These are phyloP conservation scores for Sporormia fimetaria DNA, from an alignment of 495 filamentous ascomycete genomes.

Conservation along the genomic window DNA sequence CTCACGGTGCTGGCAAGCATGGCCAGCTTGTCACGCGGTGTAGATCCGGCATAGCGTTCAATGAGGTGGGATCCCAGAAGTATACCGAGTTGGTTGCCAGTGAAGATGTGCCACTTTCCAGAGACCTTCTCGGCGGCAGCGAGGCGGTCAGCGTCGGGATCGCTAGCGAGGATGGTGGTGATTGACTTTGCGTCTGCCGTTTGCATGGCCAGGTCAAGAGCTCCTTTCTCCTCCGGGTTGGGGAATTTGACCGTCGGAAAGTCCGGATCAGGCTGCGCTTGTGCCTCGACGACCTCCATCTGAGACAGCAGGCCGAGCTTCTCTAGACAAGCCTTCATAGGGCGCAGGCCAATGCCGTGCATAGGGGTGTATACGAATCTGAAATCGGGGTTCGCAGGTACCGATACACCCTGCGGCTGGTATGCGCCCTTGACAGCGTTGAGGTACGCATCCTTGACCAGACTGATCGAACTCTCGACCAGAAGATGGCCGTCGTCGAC, in stretches of 20 bases:
- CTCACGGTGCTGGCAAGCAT: constrained; percentile 58
- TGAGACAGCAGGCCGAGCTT: constrained; percentile 35
- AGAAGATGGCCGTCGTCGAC: constrained; percentile 35
- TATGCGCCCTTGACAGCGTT: constrained; percentile 20
- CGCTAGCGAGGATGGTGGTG: constrained; percentile 50
- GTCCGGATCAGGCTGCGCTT: constrained; percentile 49
- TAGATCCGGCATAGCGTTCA: constrained; percentile 36
- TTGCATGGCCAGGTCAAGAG: constrained; percentile 51
- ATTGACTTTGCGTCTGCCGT: constrained; percentile 42
- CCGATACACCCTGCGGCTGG: constrained; percentile 1
- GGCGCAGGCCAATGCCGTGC: constrained; percentile 51
- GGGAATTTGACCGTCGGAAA: constrained; percentile 62
- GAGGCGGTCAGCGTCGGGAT: constrained; percentile 65
- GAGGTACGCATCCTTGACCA: constrained; percentile 25
- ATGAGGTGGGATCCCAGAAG: constrained; percentile 50
- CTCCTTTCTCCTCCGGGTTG: constrained; percentile 61
- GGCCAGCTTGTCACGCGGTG: constrained; percentile 30
- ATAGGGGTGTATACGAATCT: constrained; percentile 59
- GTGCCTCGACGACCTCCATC: constrained; percentile 29
- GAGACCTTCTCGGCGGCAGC: constrained; percentile 51
- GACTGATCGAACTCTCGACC: constrained; percentile 34
- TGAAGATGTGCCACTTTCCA: constrained; percentile 51
- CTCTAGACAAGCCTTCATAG: constrained; percentile 39
- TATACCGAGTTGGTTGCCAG: constrained; percentile 57
- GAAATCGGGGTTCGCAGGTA: constrained; percentile 6